phyloP scores from a whole-genome alignment of 2,329 filamentous ascomycete genomes.

The Claviceps lovelessii region DNA sequence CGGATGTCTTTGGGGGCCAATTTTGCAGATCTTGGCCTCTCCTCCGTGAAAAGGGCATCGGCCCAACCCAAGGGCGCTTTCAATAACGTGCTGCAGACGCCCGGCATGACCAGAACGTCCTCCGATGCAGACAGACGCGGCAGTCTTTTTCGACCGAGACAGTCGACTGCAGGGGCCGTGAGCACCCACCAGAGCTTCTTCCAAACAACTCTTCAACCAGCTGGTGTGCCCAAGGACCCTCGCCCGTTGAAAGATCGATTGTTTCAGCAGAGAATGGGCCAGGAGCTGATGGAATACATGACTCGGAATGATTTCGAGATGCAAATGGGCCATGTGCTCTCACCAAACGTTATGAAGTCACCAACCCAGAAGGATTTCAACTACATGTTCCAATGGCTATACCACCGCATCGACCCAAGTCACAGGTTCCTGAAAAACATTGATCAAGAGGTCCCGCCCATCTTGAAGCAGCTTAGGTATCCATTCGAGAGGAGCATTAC shows the following conservation, averaged over 20 bases:
- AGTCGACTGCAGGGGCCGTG: slow-evolving; percentile 52
- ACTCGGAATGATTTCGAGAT: slow-evolving; percentile 91
- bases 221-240: slow-evolving; percentile 74
- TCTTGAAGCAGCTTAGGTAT: slow-evolving; percentile 86
- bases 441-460: slow-evolving; percentile 83
- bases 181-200: slow-evolving; percentile 80
- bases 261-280: slow-evolving; percentile 69
- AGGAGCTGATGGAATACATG: slow-evolving; percentile 84
- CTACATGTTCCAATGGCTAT: slow-evolving; percentile 94
- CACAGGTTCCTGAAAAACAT: slow-evolving; percentile 91
- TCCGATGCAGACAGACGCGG: slow-evolving; percentile 53
- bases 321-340: slow-evolving; percentile 91
- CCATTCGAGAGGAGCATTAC: slow-evolving; percentile 92
- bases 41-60: slow-evolving; percentile 73
- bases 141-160: slow-evolving; percentile 63
- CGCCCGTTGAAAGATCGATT: slow-evolving; percentile 68
- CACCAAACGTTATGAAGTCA: slow-evolving; percentile 78
- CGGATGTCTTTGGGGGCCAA: slow-evolving; percentile 73
- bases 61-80: slow-evolving; percentile 53
- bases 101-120: slow-evolving; percentile 35
- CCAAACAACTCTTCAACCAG: slow-evolving; percentile 66
- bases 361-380: slow-evolving; percentile 98
- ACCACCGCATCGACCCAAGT: slow-evolving; percentile 85
- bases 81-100: slow-evolving; percentile 27
- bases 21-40: slow-evolving; percentile 63